Percentiles rank a stretch among this genome's conserved stretches.
phyloP scores from a whole-genome alignment of 169 alveolate genomes.

The Plasmodium gallinaceum region DNA sequence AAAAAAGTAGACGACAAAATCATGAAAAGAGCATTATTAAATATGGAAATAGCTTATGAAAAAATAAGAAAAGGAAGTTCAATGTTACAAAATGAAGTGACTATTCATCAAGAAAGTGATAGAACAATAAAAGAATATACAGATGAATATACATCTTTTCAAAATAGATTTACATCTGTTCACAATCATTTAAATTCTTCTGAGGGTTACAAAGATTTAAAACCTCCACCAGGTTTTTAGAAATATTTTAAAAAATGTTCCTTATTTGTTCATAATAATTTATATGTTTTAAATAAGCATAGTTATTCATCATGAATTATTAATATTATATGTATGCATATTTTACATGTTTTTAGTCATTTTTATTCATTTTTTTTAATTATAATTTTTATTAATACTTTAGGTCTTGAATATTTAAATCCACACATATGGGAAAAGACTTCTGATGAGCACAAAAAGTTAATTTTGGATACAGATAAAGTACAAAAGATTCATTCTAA shows the following conservation, averaged over 20 bases:
- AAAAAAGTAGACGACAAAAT: constrained; percentile 26
- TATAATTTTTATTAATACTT: too few species aligned
- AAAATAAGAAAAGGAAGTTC: constrained; percentile 75
- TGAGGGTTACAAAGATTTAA: constrained; percentile 44
- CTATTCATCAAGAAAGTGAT: constrained; percentile 27
- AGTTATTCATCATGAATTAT: too few species aligned
- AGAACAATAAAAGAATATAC: constrained; percentile 50
- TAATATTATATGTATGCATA: too few species aligned
- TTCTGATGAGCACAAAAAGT: constrained; percentile 73
- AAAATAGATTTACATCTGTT: constrained; percentile 38
- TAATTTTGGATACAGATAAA: constrained; percentile 71
- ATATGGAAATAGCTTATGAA: constrained; percentile 81
- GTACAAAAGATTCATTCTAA: constrained; percentile 72
- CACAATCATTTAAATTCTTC: constrained; percentile 26
- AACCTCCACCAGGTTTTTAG: constrained; percentile 55
- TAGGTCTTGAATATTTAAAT: constrained; percentile 76
- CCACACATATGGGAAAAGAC: constrained; percentile 76
- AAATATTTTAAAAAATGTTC: too few species aligned
- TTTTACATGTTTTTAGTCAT: neutral
- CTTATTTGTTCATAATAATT: too few species aligned
- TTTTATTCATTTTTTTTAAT: neutral
- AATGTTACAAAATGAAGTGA: constrained; percentile 29
- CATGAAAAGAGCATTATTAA: constrained; percentile 76
- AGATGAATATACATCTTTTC: constrained; percentile 36
- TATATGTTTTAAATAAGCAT: too few species aligned